These are phyloP conservation scores for Manihot esculenta DNA, from an alignment of 441 rosid genomes.

Conservation along the genomic window DNA sequence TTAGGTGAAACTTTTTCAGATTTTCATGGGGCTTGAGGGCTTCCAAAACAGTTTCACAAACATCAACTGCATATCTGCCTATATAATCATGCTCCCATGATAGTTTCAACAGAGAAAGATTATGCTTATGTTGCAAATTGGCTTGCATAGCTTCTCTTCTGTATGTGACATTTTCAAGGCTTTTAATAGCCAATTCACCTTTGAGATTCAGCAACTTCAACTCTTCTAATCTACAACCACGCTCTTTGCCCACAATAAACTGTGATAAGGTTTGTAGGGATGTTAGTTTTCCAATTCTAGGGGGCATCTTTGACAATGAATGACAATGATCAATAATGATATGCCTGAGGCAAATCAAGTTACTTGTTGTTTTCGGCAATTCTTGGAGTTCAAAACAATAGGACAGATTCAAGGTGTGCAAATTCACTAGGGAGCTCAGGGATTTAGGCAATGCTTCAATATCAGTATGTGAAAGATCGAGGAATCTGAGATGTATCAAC, in stretches of 20 bases:
- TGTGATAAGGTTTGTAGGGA: not conserved
- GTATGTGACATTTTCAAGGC: conserved; percentile 3
- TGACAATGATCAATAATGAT: not conserved
- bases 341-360: conserved; percentile 6
- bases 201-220: conserved; percentile 14
- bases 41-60: conserved; percentile 21
- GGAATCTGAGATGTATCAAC: conserved; percentile 1
- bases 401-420: conserved; percentile 14
- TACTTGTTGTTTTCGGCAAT: not conserved
- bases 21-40: conserved; percentile 15
- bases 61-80: not conserved
- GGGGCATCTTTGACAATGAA: not conserved
- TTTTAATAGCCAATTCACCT: conserved; percentile 2
- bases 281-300: not conserved
- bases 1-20: conserved; percentile 20
- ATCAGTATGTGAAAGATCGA: conserved; percentile 7
- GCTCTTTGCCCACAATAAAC: not conserved
- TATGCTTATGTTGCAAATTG: conserved; percentile 1
- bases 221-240: not conserved
- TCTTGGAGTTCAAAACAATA: conserved; percentile 6
- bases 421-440: not conserved
- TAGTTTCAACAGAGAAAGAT: not conserved
- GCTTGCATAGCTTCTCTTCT: not conserved
- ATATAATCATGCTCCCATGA: not conserved
- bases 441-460: conserved; percentile 7